phyloP scores from a whole-genome alignment of 352 stramenopile genomes.

The Globisporangium camurandrum region DNA sequence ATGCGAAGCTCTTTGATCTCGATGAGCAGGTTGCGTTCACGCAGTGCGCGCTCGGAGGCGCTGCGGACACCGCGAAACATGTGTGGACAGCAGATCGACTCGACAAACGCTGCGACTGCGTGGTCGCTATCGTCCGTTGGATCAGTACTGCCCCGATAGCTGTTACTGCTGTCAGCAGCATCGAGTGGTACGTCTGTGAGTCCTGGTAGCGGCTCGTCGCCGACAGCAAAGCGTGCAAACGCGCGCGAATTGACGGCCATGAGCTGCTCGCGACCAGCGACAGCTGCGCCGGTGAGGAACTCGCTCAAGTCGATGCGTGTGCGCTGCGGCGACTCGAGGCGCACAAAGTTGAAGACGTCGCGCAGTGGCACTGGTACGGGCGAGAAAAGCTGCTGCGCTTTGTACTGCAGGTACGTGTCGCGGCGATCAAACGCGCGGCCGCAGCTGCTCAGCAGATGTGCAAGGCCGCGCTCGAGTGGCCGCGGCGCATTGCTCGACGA shows the following conservation, averaged over 20 bases:
- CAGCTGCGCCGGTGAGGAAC: conserved; percentile 28
- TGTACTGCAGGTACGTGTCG: conserved; percentile 15
- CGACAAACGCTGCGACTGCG: conserved; percentile 10
- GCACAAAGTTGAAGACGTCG: conserved; percentile 22
- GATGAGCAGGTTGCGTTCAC: conserved; percentile 23
- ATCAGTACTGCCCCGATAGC: background rate
- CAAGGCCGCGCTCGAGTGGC: background rate
- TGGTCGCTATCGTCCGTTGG: no score
- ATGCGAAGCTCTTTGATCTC: conserved; percentile 29
- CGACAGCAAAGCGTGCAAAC: conserved; percentile 22
- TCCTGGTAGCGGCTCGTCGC: background rate
- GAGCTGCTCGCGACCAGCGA: conserved; percentile 19
- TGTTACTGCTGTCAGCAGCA: background rate
- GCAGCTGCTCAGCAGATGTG: background rate
- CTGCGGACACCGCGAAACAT: conserved; percentile 19
- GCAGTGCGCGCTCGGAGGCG: conserved; percentile 14
- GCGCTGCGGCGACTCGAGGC: conserved; percentile 25
- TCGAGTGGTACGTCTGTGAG: no score
- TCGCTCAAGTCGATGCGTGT: conserved; percentile 26
- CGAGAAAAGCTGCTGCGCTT: conserved; percentile 21
- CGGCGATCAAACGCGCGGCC: conserved; percentile 13
- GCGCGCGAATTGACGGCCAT: conserved; percentile 28
- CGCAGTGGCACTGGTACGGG: conserved; percentile 14
- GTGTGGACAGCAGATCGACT: conserved; percentile 21
- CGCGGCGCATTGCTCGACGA: no score